Conservation (phyloP, 305 asterid species). For the Fraxinus platypoda region DNA sequence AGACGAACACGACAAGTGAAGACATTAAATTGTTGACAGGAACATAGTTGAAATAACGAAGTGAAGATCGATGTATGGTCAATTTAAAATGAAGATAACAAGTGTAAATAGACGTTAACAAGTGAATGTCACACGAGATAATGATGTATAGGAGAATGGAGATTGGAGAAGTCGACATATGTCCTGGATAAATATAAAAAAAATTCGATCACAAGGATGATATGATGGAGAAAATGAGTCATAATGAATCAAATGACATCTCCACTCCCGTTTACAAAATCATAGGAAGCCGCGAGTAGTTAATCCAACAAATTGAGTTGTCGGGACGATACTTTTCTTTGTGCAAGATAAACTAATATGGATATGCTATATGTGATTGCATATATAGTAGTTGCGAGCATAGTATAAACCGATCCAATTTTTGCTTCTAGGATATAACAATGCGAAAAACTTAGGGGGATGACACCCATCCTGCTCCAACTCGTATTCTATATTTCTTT, state of each 20-base stretch:
- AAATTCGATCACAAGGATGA: background rate
- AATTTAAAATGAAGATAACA: no score
- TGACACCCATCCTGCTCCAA: no score
- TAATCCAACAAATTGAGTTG: background rate
- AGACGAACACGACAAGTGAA: background rate
- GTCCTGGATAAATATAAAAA: background rate
- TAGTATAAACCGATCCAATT: no score
- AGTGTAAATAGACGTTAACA: background rate
- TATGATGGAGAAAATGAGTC: background rate
- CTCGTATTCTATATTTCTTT: no score
- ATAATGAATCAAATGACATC: background rate
- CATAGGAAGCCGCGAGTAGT: background rate
- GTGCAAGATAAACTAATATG: no score
- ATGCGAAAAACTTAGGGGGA: no score
- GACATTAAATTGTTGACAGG: background rate
- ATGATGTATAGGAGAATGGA: background rate
- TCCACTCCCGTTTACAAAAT: background rate
- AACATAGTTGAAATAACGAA: no score
- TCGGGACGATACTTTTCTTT: background rate
- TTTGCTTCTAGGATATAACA: no score
- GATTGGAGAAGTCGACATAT: background rate
- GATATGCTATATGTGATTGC: no score
- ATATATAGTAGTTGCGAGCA: no score
- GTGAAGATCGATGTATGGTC: no score
- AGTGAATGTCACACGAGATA: background rate